Evolutionary conservation across 257 asterid genomes (phyloP).

Genomic region (Solanum pennellii): DNA sequence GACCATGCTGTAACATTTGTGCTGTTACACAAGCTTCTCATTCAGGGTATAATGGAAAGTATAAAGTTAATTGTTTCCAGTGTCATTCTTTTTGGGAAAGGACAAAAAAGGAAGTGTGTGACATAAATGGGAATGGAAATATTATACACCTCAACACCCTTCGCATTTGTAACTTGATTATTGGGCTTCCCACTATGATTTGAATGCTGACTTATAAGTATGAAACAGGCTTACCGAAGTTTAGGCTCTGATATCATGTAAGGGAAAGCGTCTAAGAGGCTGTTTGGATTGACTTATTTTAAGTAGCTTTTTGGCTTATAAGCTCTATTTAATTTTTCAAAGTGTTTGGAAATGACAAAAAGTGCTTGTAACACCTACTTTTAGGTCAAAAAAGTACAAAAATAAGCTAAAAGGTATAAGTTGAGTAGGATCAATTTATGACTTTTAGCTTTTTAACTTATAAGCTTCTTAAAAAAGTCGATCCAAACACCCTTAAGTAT

Average conservation of each 20-base stretch:
- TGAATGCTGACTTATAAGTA: background rate
- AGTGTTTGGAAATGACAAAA: background rate
- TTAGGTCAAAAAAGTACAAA: background rate
- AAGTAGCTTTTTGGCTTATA: background rate
- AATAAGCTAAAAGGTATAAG: background rate
- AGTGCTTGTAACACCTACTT: background rate
- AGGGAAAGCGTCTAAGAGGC: background rate
- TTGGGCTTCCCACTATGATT: background rate
- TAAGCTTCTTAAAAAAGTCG: background rate
- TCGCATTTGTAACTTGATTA: background rate
- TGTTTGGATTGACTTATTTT: background rate
- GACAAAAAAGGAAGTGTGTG: background rate
- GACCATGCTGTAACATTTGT: background rate
- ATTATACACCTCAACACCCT: background rate
- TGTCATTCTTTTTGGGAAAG: background rate
- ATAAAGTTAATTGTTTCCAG: background rate
- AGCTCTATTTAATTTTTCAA: background rate
- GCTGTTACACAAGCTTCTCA: background rate
- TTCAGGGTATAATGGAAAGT: background rate
- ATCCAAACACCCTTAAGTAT: background rate
- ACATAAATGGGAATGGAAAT: background rate
- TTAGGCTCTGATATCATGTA: background rate
- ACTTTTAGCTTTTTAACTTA: background rate
- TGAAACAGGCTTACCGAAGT: background rate
- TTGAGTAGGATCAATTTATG: too few relatives aligned